Evolutionary conservation across 2,329 filamentous ascomycete species (phyloP), one percentile per base, ranked within the genome.

Genomic region (Fusarium newnesense): DNA sequence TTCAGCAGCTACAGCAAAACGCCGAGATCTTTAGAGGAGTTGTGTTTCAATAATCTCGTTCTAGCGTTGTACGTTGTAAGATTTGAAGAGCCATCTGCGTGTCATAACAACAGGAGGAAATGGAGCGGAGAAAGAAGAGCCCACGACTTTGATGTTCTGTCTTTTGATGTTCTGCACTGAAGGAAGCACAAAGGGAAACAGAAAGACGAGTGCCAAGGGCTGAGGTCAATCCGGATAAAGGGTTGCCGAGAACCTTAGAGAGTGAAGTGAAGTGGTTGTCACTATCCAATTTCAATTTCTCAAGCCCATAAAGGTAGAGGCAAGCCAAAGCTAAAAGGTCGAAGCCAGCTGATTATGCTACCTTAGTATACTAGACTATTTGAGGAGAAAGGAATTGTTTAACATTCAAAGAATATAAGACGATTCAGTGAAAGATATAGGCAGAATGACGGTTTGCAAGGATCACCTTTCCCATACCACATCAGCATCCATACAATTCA

Each of bases 271-370:
- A 59, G 53, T 73, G 54, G 64, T 43, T 49, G 42, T 28, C 36
- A 30, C 64, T 60, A 40, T 72, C 46, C 71, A 73, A 73, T 73
- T 74, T 73, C 71, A 61, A 69, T 73, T 66, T 60, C 62, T 40
- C 42, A 70, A 73, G 62, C 44, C 56, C 60, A 47, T 69, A 70
- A 49, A 39, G 50, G 32, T 26, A 44, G 67, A 50, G 58, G 61
- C 70, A 73, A 73, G 67, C 61, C 70, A 60, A 58, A 74, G 62
- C 39, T 52, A 66, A 67, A 40, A 28, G 19, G 19, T 16, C 28
- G 24, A 53, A 32, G 50, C 50, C 42, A 71, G 54, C 49, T 60
- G 44, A 40, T 64, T 34, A n/a, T 13, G 28, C 19, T 19, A 24
- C 24, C 24, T 53, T 47, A 53, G 43, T 18, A 59, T 43, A 18